Evolutionary conservation across 306 rosid species (phyloP), one percentile per base, ranked within the genome.

Genomic region (Vicia sativa): DNA sequence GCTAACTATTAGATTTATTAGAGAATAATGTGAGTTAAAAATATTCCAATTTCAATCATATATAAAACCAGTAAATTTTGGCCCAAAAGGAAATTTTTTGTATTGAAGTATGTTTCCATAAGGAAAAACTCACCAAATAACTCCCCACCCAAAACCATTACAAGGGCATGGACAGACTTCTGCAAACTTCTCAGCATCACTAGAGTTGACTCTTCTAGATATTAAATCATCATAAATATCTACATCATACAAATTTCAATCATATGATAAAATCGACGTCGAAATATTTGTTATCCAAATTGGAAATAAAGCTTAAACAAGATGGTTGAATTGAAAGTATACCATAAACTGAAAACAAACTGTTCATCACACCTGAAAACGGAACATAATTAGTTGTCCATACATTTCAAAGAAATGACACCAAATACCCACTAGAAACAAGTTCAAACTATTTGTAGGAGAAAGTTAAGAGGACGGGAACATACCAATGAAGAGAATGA

Each of bases 181-280:
- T 5, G 98, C 98, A 67, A 92, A 92, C 76, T 92, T 92, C 75
- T 92, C 98, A 52, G 96, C 98, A 78, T 92, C 98, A 64, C 98
- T 92, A 16, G 98, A 86, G 79, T 90, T 29, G 54, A 92, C 98
- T 77, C 98, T 84, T 73, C 96, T 83, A 62, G 98, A 92, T 82
- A 90, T 92, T 66, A 87, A 77, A 70, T 92, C 98, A 74, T 92
- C 98, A 42, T 92, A 92, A 34, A 92, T 92, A 83, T 92, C 96
- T 92, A 72, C 62, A 50, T 2, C 43, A 70, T 43, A 60, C 4
- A 26, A 69, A 63, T 29, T 62, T 42, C 64, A 58, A 56, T 54
- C 45, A 73, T 44, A 63, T 35, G 4, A 53, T 42, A 65, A 4
- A 29, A 57, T 57, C 2, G 2, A 48, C 21, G 41, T 28, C 64